These are phyloP conservation scores for Lophium mytilinum DNA, from an alignment of 495 filamentous ascomycete genomes.

Conservation along the genomic window DNA sequence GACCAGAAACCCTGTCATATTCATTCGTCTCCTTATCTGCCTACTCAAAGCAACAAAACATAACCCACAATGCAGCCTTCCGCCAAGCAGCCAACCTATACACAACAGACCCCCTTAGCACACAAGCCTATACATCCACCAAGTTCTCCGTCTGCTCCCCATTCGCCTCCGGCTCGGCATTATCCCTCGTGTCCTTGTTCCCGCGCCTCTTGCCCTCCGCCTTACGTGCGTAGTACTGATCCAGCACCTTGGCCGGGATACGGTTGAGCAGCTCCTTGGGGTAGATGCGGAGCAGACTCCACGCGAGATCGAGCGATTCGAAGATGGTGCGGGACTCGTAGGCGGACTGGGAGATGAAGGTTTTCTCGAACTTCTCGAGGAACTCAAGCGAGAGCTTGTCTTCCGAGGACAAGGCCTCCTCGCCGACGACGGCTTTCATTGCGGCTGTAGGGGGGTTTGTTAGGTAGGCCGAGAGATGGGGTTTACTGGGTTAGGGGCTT, in stretches of 20 bases:
- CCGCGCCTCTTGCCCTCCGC: slow-evolving; percentile 54
- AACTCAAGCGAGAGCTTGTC: slow-evolving; percentile 98
- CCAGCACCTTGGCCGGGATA: slow-evolving; percentile 85
- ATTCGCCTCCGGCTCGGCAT: slow-evolving; percentile 45
- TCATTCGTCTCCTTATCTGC: too few species aligned
- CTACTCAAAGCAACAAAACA: too few species aligned
- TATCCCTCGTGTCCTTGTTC: slow-evolving; percentile 56
- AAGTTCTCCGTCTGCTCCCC: slow-evolving; percentile 38
- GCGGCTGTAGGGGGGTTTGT: slow-evolving; percentile 44
- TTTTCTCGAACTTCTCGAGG: slow-evolving; percentile 93
- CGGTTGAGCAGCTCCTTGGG: slow-evolving; percentile 96
- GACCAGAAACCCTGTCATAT: too few species aligned
- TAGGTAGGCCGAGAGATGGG: neutral
- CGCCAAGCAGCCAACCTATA: too few species aligned
- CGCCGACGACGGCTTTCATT: slow-evolving; percentile 99
- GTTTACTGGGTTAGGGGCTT: slow-evolving; percentile 13
- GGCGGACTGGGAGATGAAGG: slow-evolving; percentile 83
- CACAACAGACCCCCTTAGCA: neutral
- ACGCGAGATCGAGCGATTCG: slow-evolving; percentile 91
- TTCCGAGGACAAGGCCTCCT: slow-evolving; percentile 89
- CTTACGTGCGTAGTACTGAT: slow-evolving; percentile 85
- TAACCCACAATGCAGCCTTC: too few species aligned
- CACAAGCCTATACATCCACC: slow-evolving; percentile 28
- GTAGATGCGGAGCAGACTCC: slow-evolving; percentile 92
- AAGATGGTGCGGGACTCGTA: slow-evolving; percentile 86